Evolutionary conservation across 306 rosid genomes (phyloP).

Genomic region (Cicer yamashitae): DNA sequence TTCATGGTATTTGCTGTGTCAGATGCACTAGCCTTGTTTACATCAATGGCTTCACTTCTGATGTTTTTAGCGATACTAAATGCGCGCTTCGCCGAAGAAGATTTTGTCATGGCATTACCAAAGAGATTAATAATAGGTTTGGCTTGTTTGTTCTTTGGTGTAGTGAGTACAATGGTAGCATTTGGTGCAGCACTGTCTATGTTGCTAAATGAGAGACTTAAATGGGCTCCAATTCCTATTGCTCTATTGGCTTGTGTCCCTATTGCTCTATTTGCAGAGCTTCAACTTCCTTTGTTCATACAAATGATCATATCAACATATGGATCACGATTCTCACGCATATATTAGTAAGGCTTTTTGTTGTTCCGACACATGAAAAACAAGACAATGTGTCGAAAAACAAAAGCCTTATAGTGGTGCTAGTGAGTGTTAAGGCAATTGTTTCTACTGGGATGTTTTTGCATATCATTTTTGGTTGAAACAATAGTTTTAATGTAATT

Average conservation of each 20-base stretch:
- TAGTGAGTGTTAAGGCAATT: neutral
- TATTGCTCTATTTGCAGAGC: constrained; percentile 45
- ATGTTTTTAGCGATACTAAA: constrained; percentile 62
- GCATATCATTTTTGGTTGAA: too few relatives aligned
- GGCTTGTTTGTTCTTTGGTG: constrained; percentile 54
- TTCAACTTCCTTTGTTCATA: constrained; percentile 51
- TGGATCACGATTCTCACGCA: constrained; percentile 24
- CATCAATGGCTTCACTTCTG: constrained; percentile 57
- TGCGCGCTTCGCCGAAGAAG: constrained; percentile 53
- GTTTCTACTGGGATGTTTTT: too few relatives aligned
- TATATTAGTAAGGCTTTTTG: neutral
- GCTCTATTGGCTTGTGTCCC: constrained; percentile 50
- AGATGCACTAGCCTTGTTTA: constrained; percentile 59
- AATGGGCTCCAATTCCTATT: constrained; percentile 52
- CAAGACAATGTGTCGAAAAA: neutral
- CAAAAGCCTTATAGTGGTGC: neutral
- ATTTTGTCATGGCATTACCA: constrained; percentile 55
- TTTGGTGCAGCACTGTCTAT: constrained; percentile 53
- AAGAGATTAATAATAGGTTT: constrained; percentile 54
- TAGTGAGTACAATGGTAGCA: constrained; percentile 53
- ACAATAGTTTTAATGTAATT: too few relatives aligned
- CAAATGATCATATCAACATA: constrained; percentile 53
- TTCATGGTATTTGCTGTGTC: constrained; percentile 54
- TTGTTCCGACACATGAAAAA: neutral
- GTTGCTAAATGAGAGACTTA: constrained; percentile 41